phyloP scores from a whole-genome alignment of 768 basidiomycete species.

The Russula abietina region DNA sequence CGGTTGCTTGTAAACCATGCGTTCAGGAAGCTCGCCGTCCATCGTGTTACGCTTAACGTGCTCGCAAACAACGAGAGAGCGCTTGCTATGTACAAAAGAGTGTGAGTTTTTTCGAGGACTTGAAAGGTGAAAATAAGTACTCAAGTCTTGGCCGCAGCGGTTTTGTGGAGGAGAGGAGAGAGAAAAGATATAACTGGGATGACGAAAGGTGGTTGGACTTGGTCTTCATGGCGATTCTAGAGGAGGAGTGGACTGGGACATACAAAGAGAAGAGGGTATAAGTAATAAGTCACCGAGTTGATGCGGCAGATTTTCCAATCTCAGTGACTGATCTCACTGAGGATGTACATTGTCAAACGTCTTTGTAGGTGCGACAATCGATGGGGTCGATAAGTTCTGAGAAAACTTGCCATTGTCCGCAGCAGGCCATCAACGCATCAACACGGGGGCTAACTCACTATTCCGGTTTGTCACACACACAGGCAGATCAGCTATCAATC shows the following conservation, averaged over 20 bases:
- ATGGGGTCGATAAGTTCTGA: too few species aligned
- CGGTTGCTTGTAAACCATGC: slow-evolving; percentile 16
- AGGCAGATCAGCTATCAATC: background rate
- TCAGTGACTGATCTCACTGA: too few species aligned
- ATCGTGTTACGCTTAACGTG: slow-evolving; percentile 14
- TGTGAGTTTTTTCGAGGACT: background rate
- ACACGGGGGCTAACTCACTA: too few species aligned
- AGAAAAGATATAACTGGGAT: slow-evolving; percentile 2
- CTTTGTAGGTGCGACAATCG: background rate
- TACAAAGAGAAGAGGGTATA: background rate
- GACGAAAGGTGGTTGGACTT: slow-evolving; percentile 10
- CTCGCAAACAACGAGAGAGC: slow-evolving; percentile 11
- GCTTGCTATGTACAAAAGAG: slow-evolving; percentile 18
- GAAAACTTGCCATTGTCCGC: background rate
- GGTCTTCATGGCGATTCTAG: slow-evolving; percentile 13
- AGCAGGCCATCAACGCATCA: too few species aligned
- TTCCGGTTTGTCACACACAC: background rate
- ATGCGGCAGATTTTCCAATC: too few species aligned
- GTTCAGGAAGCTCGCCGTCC: slow-evolving; percentile 8
- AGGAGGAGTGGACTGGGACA: slow-evolving; percentile 20
- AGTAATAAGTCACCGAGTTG: background rate
- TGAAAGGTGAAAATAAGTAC: background rate
- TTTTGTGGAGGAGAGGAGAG: slow-evolving; percentile 10
- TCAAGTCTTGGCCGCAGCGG: slow-evolving; percentile 5
- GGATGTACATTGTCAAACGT: background rate